A percentile compares a stretch with the other conserved stretches of the same genome.
These are phyloP conservation scores for Talaromyces atroroseus DNA, from an alignment of 2,329 filamentous ascomycete species.

Conservation along the genomic window DNA sequence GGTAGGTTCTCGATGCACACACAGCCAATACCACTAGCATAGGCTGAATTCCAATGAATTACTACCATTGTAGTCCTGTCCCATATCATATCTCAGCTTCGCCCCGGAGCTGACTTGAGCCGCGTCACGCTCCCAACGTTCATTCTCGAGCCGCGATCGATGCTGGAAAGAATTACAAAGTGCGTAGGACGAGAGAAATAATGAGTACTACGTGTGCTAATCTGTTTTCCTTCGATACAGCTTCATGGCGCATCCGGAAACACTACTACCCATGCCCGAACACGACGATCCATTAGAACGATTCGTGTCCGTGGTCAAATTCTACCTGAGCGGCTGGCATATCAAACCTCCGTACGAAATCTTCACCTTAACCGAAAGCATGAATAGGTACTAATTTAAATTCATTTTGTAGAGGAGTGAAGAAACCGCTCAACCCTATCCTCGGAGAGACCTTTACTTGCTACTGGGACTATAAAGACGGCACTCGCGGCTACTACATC, in stretches of 20 bases:
- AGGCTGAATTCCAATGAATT: background rate
- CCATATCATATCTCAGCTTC: constrained; percentile 95
- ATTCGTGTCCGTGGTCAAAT: constrained; percentile 94
- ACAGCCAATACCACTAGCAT: background rate
- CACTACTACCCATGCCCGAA: constrained; percentile 76
- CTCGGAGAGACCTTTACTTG: constrained; percentile 91
- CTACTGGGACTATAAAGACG: constrained; percentile 87
- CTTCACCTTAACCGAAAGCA: background rate
- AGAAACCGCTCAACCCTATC: constrained; percentile 96
- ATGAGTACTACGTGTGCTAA: constrained; percentile 13
- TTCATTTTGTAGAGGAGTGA: constrained; percentile 74
- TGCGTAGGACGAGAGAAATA: constrained; percentile 39
- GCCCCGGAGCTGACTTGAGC: constrained; percentile 90
- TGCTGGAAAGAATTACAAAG: constrained; percentile 99
- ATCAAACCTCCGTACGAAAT: constrained; percentile 83
- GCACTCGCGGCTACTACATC: constrained; percentile 88
- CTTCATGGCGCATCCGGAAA: constrained; percentile 99
- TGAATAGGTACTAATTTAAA: background rate
- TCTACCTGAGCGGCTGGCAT: constrained; percentile 98
- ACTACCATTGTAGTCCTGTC: constrained; percentile 63
- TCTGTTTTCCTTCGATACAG: constrained; percentile 44
- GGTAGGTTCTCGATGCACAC: constrained; percentile 50
- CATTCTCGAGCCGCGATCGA: constrained; percentile 93
- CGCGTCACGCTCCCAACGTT: constrained; percentile 94
- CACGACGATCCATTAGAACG: constrained; percentile 85